A percentile compares a stretch with the other conserved stretches of the same genome.
Conservation (phyloP, 2,329 filamentous ascomycete species). For the Diaporthe longicolla region DNA sequence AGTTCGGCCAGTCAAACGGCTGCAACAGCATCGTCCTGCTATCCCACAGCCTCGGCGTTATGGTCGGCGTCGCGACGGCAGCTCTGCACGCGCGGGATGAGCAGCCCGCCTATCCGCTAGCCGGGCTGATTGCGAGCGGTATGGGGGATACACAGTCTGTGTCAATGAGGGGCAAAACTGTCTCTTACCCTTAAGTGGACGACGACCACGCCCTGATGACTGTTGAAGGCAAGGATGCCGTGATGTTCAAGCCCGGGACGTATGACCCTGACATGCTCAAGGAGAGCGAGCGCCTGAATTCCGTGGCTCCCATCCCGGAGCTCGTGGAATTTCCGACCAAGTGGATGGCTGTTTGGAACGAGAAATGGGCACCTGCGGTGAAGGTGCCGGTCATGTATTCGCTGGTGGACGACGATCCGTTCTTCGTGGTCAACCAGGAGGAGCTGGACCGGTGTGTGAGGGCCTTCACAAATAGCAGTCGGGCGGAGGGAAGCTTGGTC, state of each 20-base stretch:
- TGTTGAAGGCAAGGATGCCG: background rate
- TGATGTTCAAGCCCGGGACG: background rate
- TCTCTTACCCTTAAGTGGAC: background rate
- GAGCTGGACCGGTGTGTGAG: background rate
- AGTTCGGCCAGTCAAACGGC: background rate
- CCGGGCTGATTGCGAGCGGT: background rate
- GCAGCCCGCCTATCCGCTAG: background rate
- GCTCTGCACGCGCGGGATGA: background rate
- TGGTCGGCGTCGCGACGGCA: background rate
- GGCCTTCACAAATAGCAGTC: background rate
- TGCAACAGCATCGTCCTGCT: background rate
- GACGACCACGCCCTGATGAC: background rate
- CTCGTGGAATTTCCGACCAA: background rate
- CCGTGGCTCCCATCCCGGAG: background rate
- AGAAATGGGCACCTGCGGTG: background rate
- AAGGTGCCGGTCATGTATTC: background rate
- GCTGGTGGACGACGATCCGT: background rate
- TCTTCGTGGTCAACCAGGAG: background rate
- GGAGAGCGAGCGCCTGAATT: background rate
- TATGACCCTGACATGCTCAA: background rate
- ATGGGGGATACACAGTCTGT: background rate
- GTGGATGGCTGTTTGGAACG: background rate
- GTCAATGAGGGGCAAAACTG: background rate
- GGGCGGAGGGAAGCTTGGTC: background rate
- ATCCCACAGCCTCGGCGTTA: background rate